Conservation (phyloP, 768 basidiomycete genomes). For the Paxillus rubicundulus region DNA sequence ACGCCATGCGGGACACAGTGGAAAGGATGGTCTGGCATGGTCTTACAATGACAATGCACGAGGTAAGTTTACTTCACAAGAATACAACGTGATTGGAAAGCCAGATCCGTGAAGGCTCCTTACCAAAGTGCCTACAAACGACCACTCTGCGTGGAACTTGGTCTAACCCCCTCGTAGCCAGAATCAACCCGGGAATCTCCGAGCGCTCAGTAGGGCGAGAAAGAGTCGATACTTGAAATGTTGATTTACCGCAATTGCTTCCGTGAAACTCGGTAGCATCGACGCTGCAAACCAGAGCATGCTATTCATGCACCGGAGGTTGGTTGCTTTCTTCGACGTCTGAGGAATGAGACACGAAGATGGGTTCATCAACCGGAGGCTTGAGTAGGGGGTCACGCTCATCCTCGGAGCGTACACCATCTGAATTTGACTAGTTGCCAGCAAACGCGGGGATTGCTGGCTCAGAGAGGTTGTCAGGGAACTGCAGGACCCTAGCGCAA, state of each 20-base stretch:
- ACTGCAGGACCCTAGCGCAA: constrained; percentile 7
- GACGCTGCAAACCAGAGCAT: constrained; percentile 36
- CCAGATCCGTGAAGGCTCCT: constrained; percentile 13
- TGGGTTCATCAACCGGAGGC: constrained; percentile 5
- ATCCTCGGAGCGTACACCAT: constrained; percentile 14
- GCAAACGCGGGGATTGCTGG: constrained; percentile 9
- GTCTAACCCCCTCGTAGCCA: too few relatives aligned
- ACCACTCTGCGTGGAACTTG: constrained; percentile 61
- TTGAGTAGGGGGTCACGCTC: constrained; percentile 19
- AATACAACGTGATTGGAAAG: too few relatives aligned
- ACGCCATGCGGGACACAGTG: too few relatives aligned
- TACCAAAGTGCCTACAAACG: constrained; percentile 58
- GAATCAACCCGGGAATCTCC: constrained; percentile 38
- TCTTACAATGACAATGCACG: too few relatives aligned
- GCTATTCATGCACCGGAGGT: constrained; percentile 4
- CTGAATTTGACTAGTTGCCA: constrained; percentile 26
- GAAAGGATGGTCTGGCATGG: too few relatives aligned
- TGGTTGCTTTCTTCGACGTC: constrained; percentile 7
- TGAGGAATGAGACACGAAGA: constrained; percentile 20
- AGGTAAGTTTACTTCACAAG: too few relatives aligned
- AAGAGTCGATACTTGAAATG: constrained; percentile 34
- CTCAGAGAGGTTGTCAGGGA: constrained; percentile 8
- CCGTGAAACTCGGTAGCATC: constrained; percentile 43
- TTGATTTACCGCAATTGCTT: constrained; percentile 33
- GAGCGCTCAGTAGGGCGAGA: constrained; percentile 59